Percentiles rank a stretch among this genome's conserved stretches.
Evolutionary conservation across 2,329 filamentous ascomycete genomes (phyloP).

Genomic region (Emericellopsis cladophorae): DNA sequence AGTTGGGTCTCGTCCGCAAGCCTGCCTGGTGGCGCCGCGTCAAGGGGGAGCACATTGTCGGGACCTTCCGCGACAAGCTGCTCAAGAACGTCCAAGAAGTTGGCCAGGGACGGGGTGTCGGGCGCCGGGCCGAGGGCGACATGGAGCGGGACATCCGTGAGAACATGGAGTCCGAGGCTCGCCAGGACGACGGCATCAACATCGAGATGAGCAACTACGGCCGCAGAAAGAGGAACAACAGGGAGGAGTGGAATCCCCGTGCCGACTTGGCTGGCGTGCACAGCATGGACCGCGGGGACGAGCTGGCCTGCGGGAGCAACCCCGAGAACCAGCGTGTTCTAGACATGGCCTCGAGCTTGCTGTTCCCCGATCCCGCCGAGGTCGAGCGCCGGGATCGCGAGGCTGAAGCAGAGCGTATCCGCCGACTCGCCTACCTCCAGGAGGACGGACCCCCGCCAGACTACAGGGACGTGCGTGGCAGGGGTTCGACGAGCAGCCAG

Average conservation of each 20-base stretch:
- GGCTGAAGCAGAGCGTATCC: constrained; percentile 14
- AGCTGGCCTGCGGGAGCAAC: constrained; percentile 16
- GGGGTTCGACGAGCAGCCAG: constrained; percentile 5
- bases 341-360: constrained; percentile 27
- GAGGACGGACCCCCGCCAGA: constrained; percentile 30
- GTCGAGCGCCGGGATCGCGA: constrained; percentile 11
- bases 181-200: constrained; percentile 12
- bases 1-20: constrained; percentile 47
- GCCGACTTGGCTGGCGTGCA: constrained; percentile 15
- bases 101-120: constrained; percentile 32
- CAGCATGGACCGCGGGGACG: constrained; percentile 4
- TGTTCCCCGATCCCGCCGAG: constrained; percentile 31
- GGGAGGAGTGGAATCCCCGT: constrained; percentile 13
- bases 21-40: constrained; percentile 55
- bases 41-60: constrained; percentile 28
- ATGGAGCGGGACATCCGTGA: constrained; percentile 21
- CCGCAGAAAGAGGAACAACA: constrained; percentile 3
- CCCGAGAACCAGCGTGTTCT: constrained; percentile 31
- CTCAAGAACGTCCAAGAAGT: constrained; percentile 42
- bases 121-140: constrained; percentile 24
- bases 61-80: constrained; percentile 37
- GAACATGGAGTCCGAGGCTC: constrained; percentile 13
- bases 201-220: constrained; percentile 25
- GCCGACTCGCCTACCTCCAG: constrained; percentile 24
- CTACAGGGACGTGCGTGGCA: constrained; percentile 11